Conservation (phyloP, 2,329 filamentous ascomycete species). For the Colletotrichum gigasporum region DNA sequence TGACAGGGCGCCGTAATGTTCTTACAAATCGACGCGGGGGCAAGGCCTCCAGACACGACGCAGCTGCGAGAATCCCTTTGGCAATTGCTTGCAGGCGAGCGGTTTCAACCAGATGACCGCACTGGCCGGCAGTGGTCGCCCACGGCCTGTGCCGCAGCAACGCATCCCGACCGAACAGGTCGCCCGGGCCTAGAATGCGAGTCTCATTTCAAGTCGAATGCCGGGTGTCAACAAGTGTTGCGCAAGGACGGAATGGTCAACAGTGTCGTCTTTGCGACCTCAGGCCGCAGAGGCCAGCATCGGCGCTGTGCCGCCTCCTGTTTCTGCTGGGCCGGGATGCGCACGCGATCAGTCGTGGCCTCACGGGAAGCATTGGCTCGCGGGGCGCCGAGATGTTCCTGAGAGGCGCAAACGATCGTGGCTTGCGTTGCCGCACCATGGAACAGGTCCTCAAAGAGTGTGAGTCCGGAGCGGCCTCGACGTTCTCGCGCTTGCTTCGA, state of each 20-base stretch:
- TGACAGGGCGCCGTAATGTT: not conserved
- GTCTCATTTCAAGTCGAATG: not conserved
- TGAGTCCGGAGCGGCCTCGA: too few species aligned
- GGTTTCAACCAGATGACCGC: slow-evolving; percentile 9
- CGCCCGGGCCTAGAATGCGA: not conserved
- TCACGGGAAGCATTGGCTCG: not conserved
- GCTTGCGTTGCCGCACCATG: slow-evolving; percentile 13
- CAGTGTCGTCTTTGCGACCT: not conserved
- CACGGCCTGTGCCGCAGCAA: not conserved
- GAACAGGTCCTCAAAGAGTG: not conserved
- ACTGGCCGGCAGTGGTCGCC: not conserved
- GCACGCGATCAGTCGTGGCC: not conserved
- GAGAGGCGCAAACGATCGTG: slow-evolving; percentile 5
- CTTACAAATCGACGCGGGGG: not conserved
- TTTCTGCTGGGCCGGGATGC: not conserved
- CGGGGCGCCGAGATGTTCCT: not conserved
- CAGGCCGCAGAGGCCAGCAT: not conserved
- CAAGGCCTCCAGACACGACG: not conserved
- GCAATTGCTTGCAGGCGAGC: not conserved
- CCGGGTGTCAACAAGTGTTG: not conserved
- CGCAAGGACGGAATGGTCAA: not conserved
- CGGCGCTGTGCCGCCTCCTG: slow-evolving; percentile 21
- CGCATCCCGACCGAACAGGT: not conserved
- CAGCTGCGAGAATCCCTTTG: not conserved
- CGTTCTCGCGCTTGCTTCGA: too few species aligned